Base-by-base conservation (phyloP, 331 rosid genomes). In the Malus hybrid region DNA sequence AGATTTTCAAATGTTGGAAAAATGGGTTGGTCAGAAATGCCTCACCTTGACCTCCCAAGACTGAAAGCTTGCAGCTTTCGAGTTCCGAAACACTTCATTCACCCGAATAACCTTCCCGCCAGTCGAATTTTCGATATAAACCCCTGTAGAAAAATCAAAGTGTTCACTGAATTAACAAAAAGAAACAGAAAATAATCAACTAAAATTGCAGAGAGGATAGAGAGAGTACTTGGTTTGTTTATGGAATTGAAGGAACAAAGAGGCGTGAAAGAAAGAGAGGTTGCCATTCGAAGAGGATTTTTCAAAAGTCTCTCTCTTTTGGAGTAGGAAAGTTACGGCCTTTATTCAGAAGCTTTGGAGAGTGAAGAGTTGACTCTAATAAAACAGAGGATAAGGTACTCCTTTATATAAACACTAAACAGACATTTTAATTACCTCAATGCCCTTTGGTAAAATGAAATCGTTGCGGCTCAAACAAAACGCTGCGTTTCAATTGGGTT, bases 41-140 rank as follows among this genome's bases (percentile, higher is more conserved):
- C 83, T 79, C 79, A 90, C 99, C 99, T 95, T 92, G 52, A 86
- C 87, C 80, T 82, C 86, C 84, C 89, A 86, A 70, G 93, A 87
- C 75, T 80, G 90, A 73, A 87, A 77, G 66, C 70, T 89, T 64
- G 83, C 69, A 82, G 84, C 84, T 79, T 84, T 86, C 46, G 98
- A 82, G 82, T 72, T 77, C 82, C 67, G 93, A 64, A 88, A 71
- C 5, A 65, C 82, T 74, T 88, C 88, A 73, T 81, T 90, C 46
- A 82, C 78, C 81, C 76, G 73, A 79, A 92, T 75, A 78, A 89
- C 88, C 80, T 86, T 92, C 71, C 73, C 71, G 52, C 80, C 33
- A 71, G 74, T 87, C n/a, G 85, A 87, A 73, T 85, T 84, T 59
- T 83, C 83, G 28, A 79, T 75, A 36, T 86, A 33, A 42, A 75